Conservation (phyloP, 495 filamentous ascomycete species). For the Lichina pygmaea region DNA sequence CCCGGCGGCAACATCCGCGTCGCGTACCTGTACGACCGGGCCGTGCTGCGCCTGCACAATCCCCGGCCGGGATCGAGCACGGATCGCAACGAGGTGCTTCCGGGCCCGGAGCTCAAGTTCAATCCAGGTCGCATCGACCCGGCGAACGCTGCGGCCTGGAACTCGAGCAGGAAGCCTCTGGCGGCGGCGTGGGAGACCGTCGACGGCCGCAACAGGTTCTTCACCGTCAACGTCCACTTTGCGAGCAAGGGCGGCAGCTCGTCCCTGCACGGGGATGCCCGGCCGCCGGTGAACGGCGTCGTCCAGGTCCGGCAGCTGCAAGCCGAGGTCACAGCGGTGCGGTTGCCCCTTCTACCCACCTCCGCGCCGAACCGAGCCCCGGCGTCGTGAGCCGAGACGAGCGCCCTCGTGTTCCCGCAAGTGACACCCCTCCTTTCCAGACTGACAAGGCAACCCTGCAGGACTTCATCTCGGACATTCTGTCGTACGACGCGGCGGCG, state of each 20-base stretch:
- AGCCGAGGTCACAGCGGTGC: too few relatives aligned
- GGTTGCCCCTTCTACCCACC: too few relatives aligned
- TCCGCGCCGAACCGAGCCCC: conserved; percentile 8
- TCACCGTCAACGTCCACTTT: conserved; percentile 34
- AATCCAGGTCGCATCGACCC: conserved; percentile 35
- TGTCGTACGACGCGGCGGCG: conserved; percentile 16
- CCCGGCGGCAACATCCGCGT: conserved; percentile 38
- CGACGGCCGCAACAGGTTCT: conserved; percentile 18
- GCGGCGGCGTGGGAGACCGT: conserved; percentile 26
- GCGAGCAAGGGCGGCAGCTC: conserved; percentile 25
- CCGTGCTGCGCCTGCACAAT: conserved; percentile 20
- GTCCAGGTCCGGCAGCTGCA: too few relatives aligned
- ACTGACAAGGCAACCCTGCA: conserved; percentile 3
- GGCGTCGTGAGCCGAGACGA: conserved; percentile 19
- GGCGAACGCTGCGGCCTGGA: conserved; percentile 19
- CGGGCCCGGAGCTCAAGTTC: conserved; percentile 20
- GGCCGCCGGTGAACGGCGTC: too few relatives aligned
- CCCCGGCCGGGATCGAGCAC: conserved; percentile 17
- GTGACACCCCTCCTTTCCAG: background rate
- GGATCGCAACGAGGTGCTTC: conserved; percentile 19
- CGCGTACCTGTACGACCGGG: conserved; percentile 30
- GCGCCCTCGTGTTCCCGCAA: conserved; percentile 4
- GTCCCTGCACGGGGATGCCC: too few relatives aligned
- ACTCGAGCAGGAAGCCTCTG: conserved; percentile 25
- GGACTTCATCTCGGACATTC: conserved; percentile 16